Base-by-base conservation (phyloP, 2,329 filamentous ascomycete genomes). In the Alternaria brassicae region DNA sequence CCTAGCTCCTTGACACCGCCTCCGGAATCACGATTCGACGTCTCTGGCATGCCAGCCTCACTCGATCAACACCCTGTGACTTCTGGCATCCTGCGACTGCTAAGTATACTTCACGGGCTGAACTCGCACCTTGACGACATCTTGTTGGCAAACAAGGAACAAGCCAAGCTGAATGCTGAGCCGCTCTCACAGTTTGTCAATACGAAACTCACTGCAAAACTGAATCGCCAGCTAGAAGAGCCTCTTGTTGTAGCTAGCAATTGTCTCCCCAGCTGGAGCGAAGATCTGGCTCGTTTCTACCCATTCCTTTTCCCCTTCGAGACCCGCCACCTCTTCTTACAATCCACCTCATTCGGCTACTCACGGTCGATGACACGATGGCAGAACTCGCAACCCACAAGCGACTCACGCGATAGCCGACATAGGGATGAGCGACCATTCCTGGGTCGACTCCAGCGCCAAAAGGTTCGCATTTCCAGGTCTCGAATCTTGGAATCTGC, bases 221-320 rank as follows among this genome's bases (percentile, higher is more conserved):
- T 99, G 56, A 99, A 99, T 74, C 89, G 95, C 27, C 96, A 99
- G 77, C 82, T 99, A 12, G 95, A 99, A 74, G 96, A 99, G 79
- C 95, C 95, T 9, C 81, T 99, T 63, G 96, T 99, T 65, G 95
- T 99, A 50, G 95, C 95, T 4, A 98, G 95, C 80, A 96, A 94
- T 73, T 99, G 95, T 75, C 83, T 99, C 36, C 95, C 95, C 4
- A 92, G 87, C 72, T 99, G 95, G 95, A 96, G 92, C 61, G 94
- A 98, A 78, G 95, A 99, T 73, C 81, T 99, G 51, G 93, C 95
- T 9, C 89, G 95, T 32, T 83, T 96, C 1, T 99, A 97, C 75
- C 94, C 95, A 1, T 99, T 99, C 84, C 82, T 99, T 12, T 99
- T 99, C 77, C 95, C 95, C 2, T 99, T 99, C 72, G 95, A 99